These are phyloP conservation scores for Diaporthe capsici DNA, from an alignment of 2,329 filamentous ascomycete species.

Conservation along the genomic window DNA sequence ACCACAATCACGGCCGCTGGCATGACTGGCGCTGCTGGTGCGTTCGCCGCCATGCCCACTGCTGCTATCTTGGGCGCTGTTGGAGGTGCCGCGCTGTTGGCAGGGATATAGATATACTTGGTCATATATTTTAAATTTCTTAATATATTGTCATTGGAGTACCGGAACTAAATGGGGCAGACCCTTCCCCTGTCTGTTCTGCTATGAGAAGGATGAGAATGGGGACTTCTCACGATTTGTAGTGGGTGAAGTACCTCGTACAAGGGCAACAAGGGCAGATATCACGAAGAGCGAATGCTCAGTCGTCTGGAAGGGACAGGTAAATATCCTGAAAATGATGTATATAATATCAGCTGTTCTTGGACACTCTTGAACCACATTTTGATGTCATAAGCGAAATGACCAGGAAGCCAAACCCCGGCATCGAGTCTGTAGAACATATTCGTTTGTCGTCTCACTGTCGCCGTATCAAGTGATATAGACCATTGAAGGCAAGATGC, in stretches of 20 bases:
- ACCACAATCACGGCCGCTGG: slow-evolving; percentile 47
- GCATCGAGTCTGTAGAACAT: too few species aligned
- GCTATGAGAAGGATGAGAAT: too few species aligned
- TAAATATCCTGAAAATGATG: not conserved
- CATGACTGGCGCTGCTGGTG: slow-evolving; percentile 41
- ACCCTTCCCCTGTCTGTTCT: not conserved
- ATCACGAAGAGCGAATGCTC: not conserved
- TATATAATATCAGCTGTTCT: not conserved
- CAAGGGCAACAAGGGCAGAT: not conserved
- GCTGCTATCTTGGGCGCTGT: slow-evolving; percentile 44
- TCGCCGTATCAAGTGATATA: not conserved
- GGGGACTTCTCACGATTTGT: not conserved
- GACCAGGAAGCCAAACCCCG: not conserved
- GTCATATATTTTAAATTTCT: not conserved
- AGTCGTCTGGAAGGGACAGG: too few species aligned
- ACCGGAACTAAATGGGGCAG: not conserved
- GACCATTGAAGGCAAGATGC: not conserved
- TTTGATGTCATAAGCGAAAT: not conserved
- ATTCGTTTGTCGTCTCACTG: not conserved
- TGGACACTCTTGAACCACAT: not conserved
- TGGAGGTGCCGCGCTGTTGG: slow-evolving; percentile 42
- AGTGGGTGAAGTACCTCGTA: too few species aligned
- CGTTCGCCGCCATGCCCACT: slow-evolving; percentile 41
- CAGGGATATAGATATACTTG: slow-evolving; percentile 6
- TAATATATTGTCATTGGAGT: not conserved